Base-by-base conservation (phyloP, 2,329 filamentous ascomycete genomes). In the Myriosclerotinia scirpicola region DNA sequence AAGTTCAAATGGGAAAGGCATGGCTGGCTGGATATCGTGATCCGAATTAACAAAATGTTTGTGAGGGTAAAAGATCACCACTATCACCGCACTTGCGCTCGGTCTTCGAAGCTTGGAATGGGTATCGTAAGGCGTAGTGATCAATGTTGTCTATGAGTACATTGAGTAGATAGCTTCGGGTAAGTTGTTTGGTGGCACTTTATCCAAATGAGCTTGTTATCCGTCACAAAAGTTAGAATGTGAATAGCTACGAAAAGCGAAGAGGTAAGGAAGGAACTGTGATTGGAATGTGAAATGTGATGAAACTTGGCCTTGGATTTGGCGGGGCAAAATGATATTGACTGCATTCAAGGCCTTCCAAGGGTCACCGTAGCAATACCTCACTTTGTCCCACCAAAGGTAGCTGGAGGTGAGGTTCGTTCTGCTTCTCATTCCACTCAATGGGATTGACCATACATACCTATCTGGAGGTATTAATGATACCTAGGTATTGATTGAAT, bases 1-100 rank as follows among this genome's bases (percentile, higher is more conserved):
- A 42, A 98, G 86, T 14, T 86, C 81, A 75, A 97, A 97, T 15
- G 91, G 90, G 76, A 91, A 98, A 42, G 94, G 93, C 95, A 98
- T 98, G 56, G 20, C 44, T 46, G 22, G 14, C 44, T 46, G 22
- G 14, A 48, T 48, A 17, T 40, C 15, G 30, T 4, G 11, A 56
- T 50, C 8, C n/a, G 14, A 60, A 38, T 42, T 22, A 62, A 26
- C 22, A 40, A 14, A 14, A 64, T 46, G 44, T 7, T 14, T 3
- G 17, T 36, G 30, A 38, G 26, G 26, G 26, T 34, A 34, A 46
- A 38, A 60, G 58, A 26, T 17, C 14, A 40, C 15, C 14, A 40
- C 15, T 22, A 38, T 36, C 30, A 12, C 8, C 15, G 8, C 30
- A 50, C n/a, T 11, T 50, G 44, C 38, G 58, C 46, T 36, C 12